phyloP scores from a whole-genome alignment of 176 grass and related monocot species.

The Oryza glumipatula region DNA sequence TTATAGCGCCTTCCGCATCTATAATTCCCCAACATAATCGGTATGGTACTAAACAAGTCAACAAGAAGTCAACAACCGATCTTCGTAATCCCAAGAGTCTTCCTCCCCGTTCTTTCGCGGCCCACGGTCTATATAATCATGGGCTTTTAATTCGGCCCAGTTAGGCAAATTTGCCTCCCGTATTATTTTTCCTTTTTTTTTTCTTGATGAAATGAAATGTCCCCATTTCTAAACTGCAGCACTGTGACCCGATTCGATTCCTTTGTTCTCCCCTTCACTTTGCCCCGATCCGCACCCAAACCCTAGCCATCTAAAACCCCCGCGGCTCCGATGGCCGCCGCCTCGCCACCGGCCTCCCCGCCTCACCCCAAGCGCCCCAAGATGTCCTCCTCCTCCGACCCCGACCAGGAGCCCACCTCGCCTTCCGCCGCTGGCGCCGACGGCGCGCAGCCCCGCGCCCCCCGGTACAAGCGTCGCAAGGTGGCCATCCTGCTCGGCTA shows the following conservation, averaged over 20 bases:
- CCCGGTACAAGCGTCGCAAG: slow-evolving; percentile 90
- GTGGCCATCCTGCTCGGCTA: slow-evolving; percentile 91
- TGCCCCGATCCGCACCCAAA: slow-evolving; percentile 37
- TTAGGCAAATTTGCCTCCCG: neutral
- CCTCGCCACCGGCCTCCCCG: slow-evolving; percentile 62
- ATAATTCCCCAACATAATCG: neutral
- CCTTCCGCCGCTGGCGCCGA: slow-evolving; percentile 46
- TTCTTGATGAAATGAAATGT: neutral
- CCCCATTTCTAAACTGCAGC: neutral
- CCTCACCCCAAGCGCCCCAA: slow-evolving; percentile 70
- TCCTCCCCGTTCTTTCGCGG: neutral
- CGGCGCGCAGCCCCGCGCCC: slow-evolving; percentile 44
- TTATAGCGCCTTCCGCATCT: neutral
- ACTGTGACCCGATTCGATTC: slow-evolving; percentile 29
- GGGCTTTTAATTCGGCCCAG: neutral
- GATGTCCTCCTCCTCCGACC: slow-evolving; percentile 73
- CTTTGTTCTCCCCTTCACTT: neutral
- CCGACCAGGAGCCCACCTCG: slow-evolving; percentile 35
- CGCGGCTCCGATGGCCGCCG: slow-evolving; percentile 44
- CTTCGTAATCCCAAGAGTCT: neutral
- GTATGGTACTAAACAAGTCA: slow-evolving; percentile 17
- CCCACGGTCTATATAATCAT: neutral
- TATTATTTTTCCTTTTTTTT: neutral
- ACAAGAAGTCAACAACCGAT: too few species aligned
- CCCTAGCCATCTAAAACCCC: slow-evolving; percentile 58